Evolutionary conservation across 257 asterid genomes (phyloP).

Genomic region (Nicotiana tomentosiformis): DNA sequence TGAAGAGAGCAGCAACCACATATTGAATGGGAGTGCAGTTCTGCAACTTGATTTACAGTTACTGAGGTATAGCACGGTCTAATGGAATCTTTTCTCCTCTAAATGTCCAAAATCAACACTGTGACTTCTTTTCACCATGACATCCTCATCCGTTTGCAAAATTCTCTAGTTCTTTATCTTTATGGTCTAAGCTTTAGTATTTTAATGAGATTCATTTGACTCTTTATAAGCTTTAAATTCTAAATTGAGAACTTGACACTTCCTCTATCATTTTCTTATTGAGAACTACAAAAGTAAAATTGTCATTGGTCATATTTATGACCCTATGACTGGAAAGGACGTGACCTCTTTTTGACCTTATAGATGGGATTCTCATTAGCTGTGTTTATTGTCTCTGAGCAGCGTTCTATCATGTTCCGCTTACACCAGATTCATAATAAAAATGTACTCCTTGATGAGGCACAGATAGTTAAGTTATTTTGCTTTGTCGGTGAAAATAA

Average conservation of each 20-base stretch:
- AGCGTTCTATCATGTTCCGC: neutral
- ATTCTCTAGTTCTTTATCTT: neutral
- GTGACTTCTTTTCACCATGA: neutral
- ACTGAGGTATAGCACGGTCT: conserved; percentile 41
- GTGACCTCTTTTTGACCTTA: neutral
- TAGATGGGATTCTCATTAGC: neutral
- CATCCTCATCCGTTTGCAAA: neutral
- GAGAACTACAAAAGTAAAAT: neutral
- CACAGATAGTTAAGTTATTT: neutral
- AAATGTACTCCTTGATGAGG: neutral
- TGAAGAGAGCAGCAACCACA: conserved; percentile 26
- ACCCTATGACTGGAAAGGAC: neutral
- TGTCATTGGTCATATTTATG: neutral
- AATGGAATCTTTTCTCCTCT: neutral
- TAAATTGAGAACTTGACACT: neutral
- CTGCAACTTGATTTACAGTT: conserved; percentile 44
- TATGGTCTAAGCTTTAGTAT: neutral
- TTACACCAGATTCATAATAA: neutral
- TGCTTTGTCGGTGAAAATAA: neutral
- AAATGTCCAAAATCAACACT: conserved; percentile 3
- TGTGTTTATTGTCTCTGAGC: neutral
- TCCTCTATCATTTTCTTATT: neutral
- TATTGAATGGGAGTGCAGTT: conserved; percentile 33
- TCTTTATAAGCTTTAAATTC: neutral
- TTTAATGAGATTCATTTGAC: neutral